Percentiles rank a stretch among this genome's conserved stretches.
phyloP scores from a whole-genome alignment of 1,139 yeast genomes.

The Diutina siamensis region DNA sequence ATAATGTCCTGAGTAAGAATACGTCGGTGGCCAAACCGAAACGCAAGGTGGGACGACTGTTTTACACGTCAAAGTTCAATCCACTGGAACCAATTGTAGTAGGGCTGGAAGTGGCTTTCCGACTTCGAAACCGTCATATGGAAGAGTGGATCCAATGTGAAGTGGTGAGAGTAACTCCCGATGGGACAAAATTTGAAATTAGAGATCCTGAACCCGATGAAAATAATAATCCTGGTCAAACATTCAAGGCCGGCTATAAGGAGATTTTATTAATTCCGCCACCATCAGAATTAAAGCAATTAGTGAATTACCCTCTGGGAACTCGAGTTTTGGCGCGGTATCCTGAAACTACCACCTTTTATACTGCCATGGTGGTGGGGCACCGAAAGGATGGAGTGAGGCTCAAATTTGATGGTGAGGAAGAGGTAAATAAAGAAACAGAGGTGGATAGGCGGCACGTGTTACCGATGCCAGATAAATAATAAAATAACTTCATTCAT shows the following conservation, averaged over 20 bases:
- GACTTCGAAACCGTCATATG: constrained; percentile 50
- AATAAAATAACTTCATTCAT: not conserved
- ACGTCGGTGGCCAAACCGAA: constrained; percentile 10
- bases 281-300: constrained; percentile 23
- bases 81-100: constrained; percentile 49
- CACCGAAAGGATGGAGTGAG: constrained; percentile 63
- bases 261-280: constrained; percentile 73
- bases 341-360: constrained; percentile 96
- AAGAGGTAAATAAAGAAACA: constrained; percentile 90
- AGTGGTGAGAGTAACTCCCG: constrained; percentile 65
- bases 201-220: constrained; percentile 98
- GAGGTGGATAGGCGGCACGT: constrained; percentile 83
- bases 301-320: constrained; percentile 59
- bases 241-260: constrained; percentile 70
- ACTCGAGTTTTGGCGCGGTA: constrained; percentile 83
- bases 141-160: constrained; percentile 98
- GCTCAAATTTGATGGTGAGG: constrained; percentile 91
- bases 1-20: constrained; percentile 12
- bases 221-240: constrained; percentile 77
- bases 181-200: constrained; percentile 73
- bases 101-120: constrained; percentile 85
- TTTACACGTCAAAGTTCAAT: constrained; percentile 35
- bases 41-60: constrained; percentile 29
- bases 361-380: constrained; percentile 86
- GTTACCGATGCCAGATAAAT: constrained; percentile 49